Conservation (phyloP, 2,329 filamentous ascomycete genomes). For the Colletotrichum tropicicola region DNA sequence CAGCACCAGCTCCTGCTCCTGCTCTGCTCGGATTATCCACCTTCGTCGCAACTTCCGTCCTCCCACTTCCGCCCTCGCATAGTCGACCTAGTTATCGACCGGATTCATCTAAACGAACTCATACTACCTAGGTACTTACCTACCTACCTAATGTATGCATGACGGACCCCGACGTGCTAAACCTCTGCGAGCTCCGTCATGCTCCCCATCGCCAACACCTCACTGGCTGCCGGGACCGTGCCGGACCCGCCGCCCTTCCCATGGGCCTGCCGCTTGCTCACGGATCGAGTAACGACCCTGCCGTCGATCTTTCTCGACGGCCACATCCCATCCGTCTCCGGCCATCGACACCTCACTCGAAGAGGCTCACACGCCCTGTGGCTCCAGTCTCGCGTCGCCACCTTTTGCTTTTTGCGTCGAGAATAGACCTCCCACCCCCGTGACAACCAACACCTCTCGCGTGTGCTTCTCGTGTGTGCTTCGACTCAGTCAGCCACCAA, state of each 20-base stretch:
- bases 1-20: too few species aligned
- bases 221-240: not conserved
- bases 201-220: not conserved
- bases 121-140: too few species aligned
- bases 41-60: slow-evolving; percentile 18
- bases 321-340: slow-evolving; percentile 10
- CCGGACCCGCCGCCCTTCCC: slow-evolving; percentile 2
- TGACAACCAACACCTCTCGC: too few species aligned
- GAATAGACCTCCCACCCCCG: not conserved
- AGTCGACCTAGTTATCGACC: slow-evolving; percentile 11
- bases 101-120: slow-evolving; percentile 21
- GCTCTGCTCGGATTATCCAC: not conserved
- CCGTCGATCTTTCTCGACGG: not conserved
- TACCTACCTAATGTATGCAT: too few species aligned
- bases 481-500: not conserved
- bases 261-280: not conserved
- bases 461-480: not conserved
- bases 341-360: not conserved
- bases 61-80: slow-evolving; percentile 17
- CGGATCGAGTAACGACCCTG: slow-evolving; percentile 18
- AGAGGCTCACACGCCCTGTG: too few species aligned
- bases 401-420: not conserved
- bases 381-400: not conserved
- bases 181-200: too few species aligned
- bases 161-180: not conserved